Evolutionary conservation across 495 filamentous ascomycete genomes (phyloP).

Genomic region (Podospora australis): DNA sequence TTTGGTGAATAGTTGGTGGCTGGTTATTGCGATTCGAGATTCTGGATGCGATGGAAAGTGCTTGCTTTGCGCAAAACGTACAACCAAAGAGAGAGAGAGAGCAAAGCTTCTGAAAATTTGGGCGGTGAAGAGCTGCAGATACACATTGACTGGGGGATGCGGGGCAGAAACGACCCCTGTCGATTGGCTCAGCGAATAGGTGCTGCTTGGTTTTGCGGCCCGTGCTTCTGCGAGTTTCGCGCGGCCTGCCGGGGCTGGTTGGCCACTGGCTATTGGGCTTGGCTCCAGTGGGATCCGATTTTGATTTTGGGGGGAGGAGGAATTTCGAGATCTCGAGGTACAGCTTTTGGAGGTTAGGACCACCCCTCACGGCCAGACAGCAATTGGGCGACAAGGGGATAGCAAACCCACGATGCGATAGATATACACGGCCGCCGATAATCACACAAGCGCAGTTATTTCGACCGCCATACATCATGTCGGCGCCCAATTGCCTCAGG

Average conservation of each 20-base stretch:
- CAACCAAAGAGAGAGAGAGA: conserved; percentile 2
- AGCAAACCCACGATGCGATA: conserved; percentile 28
- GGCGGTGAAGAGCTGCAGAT: conserved; percentile 25
- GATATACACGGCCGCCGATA: conserved; percentile 5
- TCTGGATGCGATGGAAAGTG: neutral
- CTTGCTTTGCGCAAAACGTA: neutral
- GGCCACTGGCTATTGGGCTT: no score
- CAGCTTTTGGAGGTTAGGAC: conserved; percentile 19
- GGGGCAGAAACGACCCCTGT: conserved; percentile 4
- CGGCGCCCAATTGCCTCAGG: conserved; percentile 60
- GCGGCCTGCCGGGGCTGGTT: neutral
- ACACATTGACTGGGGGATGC: neutral
- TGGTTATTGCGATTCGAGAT: neutral
- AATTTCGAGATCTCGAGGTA: no score
- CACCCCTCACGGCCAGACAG: conserved; percentile 9
- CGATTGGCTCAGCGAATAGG: conserved; percentile 5
- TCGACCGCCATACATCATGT: no score
- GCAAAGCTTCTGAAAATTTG: conserved; percentile 22
- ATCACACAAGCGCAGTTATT: no score
- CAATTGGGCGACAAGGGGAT: conserved; percentile 25
- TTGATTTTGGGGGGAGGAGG: no score
- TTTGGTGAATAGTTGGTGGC: neutral
- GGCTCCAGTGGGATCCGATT: no score
- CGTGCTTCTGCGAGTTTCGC: conserved; percentile 12
- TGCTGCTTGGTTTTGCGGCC: conserved; percentile 4